Base-by-base conservation (phyloP, 495 filamentous ascomycete species). In the Diplogelasinospora grovesii region DNA sequence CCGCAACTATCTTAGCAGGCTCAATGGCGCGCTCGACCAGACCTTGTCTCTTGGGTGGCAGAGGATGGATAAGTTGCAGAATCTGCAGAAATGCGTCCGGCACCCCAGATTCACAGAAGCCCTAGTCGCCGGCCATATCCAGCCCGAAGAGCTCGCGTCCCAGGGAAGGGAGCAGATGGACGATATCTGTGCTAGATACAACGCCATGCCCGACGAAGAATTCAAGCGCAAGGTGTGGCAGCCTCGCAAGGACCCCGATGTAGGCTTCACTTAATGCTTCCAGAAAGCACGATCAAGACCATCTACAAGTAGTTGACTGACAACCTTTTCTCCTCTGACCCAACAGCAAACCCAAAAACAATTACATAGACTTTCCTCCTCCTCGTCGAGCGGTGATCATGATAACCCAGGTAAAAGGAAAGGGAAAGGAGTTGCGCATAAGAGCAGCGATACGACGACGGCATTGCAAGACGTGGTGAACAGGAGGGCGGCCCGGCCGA, bases 101-200 rank as follows among this genome's bases (percentile, higher is more conserved):
- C 34, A 50, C n/a, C 16, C 23, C 3, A 25, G 53, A 24, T 50
- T 57, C 25, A 48, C 45, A 16, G 54, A 60, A 36, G 56, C 50
- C 7, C 27, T 60, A 34, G 43, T 60, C 3, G 19, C 51, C 10
- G 50, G 51, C 4, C 39, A 48, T 23, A 16, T 57, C 21, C 26
- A 43, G 3, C 45, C 51, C 4, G 22, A 16, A 1, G 34, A 43
- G 3, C n/a, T 50, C 4, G 48, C 30, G 14, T 11, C 22, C 7
- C 21, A 52, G 43, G 36, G 41, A 7, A 25, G 44, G 24, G 6
- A 21, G 4, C 41, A 53, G 24, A 39, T 46, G 22, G 44, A 53
- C 5, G 7, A 31, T 9, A 48, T 38, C n/a, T 31, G 33, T 0
- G 24, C 38, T 4, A 13, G 23, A 8, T 45, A 48, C 24, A 16